Evolutionary conservation across 2,329 filamentous ascomycete genomes (phyloP).

Genomic region (Monilinia vaccinii-corymbosi): DNA sequence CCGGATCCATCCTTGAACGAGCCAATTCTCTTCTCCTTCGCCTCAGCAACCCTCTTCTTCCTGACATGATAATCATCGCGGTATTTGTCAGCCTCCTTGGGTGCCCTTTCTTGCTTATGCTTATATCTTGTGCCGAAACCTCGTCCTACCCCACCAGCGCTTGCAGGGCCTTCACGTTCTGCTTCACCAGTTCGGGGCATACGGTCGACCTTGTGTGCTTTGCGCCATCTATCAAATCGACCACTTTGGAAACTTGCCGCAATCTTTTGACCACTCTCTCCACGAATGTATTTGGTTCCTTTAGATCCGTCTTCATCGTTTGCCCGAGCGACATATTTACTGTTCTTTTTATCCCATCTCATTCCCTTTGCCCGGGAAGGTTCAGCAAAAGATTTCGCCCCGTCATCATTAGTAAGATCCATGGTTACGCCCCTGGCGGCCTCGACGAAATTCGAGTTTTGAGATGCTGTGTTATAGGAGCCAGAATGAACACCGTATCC

Average conservation of each 20-base stretch:
- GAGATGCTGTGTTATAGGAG: slow-evolving; percentile 40
- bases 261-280: slow-evolving; percentile 93
- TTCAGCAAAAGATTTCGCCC: slow-evolving; percentile 67
- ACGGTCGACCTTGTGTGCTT: slow-evolving; percentile 69
- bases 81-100: slow-evolving; percentile 88
- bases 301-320: slow-evolving; percentile 94
- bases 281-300: slow-evolving; percentile 62
- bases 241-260: slow-evolving; percentile 88
- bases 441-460: slow-evolving; percentile 68
- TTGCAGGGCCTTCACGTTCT: slow-evolving; percentile 42
- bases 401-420: slow-evolving; percentile 88
- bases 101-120: slow-evolving; percentile 80
- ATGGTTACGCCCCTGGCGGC: slow-evolving; percentile 82
- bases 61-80: slow-evolving; percentile 82
- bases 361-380: slow-evolving; percentile 63
- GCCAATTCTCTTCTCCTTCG: slow-evolving; percentile 74
- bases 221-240: slow-evolving; percentile 87
- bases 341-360: slow-evolving; percentile 95
- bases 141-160: slow-evolving; percentile 29
- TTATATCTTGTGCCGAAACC: slow-evolving; percentile 55
- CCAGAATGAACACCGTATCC: slow-evolving; percentile 90
- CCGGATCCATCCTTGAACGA: slow-evolving; percentile 64
- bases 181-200: slow-evolving; percentile 76
- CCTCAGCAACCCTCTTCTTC: slow-evolving; percentile 83
- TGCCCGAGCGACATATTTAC: slow-evolving; percentile 83